These are phyloP conservation scores for Orbilia brochopaga DNA, from an alignment of 2,329 filamentous ascomycete genomes.

Conservation along the genomic window DNA sequence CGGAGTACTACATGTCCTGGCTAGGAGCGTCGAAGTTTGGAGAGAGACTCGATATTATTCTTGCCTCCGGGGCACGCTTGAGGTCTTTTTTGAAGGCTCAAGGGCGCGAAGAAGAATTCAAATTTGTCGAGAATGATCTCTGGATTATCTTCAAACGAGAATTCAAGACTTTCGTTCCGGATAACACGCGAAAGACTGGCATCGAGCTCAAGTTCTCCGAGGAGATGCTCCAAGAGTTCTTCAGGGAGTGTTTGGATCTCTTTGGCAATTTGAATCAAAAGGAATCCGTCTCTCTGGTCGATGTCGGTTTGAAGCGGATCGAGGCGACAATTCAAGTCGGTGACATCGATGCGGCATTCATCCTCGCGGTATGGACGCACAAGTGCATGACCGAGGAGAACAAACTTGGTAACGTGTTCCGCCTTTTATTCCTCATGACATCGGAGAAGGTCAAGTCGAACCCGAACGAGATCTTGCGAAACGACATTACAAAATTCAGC, in stretches of 20 bases:
- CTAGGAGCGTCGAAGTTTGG: slow-evolving; percentile 36
- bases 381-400: slow-evolving; percentile 33
- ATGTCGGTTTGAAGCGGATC: slow-evolving; percentile 32
- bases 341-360: slow-evolving; percentile 35
- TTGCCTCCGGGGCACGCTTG: slow-evolving; percentile 30
- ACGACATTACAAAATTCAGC: slow-evolving; percentile 33
- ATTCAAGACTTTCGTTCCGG: slow-evolving; percentile 38
- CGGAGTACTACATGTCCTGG: slow-evolving; percentile 41
- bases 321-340: slow-evolving; percentile 23
- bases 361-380: slow-evolving; percentile 41
- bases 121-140: slow-evolving; percentile 32
- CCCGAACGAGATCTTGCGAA: slow-evolving; percentile 16
- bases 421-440: slow-evolving; percentile 40
- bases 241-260: slow-evolving; percentile 28
- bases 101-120: slow-evolving; percentile 32
- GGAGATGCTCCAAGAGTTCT: slow-evolving; percentile 42
- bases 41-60: slow-evolving; percentile 28
- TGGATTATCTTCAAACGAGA: slow-evolving; percentile 34
- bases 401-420: slow-evolving; percentile 29
- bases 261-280: slow-evolving; percentile 12
- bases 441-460: slow-evolving; percentile 28
- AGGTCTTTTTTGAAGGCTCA: slow-evolving; percentile 21
- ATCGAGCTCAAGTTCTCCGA: slow-evolving; percentile 40
- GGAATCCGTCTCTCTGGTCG: slow-evolving; percentile 27
- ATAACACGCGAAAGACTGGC: slow-evolving; percentile 29